Conservation (phyloP, 1,139 yeast genomes). For the Meyerozyma athensensis region DNA sequence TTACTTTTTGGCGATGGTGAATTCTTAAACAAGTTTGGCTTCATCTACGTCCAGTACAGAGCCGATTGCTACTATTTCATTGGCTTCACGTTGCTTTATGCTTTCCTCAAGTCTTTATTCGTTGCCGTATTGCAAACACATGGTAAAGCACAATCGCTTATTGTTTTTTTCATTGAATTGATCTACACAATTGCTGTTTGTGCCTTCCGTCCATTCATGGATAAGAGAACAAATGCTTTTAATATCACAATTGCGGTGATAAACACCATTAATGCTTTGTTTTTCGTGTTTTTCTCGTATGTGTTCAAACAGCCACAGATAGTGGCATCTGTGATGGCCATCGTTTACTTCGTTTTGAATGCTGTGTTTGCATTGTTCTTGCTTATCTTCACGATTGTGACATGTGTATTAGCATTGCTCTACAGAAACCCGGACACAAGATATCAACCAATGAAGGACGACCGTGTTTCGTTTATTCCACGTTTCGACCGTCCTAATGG, state of each 20-base stretch:
- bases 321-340: constrained; percentile 88
- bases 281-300: constrained; percentile 85
- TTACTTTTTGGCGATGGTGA: constrained; percentile 79
- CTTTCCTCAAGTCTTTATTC: constrained; percentile 70
- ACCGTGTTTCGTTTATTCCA: constrained; percentile 82
- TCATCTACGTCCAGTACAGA: constrained; percentile 83
- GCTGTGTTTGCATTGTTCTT: constrained; percentile 84
- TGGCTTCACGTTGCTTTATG: constrained; percentile 56
- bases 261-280: constrained; percentile 74
- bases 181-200: constrained; percentile 60
- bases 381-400: constrained; percentile 77
- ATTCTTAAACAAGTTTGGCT: constrained; percentile 85
- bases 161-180: constrained; percentile 72
- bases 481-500: constrained; percentile 52
- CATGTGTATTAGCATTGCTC: constrained; percentile 77
- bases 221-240: constrained; percentile 86
- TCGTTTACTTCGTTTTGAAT: constrained; percentile 84
- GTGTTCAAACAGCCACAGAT: constrained; percentile 80
- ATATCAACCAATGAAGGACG: constrained; percentile 96
- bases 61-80: constrained; percentile 88
- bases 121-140: constrained; percentile 80
- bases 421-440: constrained; percentile 93
- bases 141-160: constrained; percentile 78
- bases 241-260: constrained; percentile 81
- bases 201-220: constrained; percentile 84